These are phyloP conservation scores for Neurospora crassa DNA, from an alignment of 2,329 filamentous ascomycete genomes.

Conservation along the genomic window DNA sequence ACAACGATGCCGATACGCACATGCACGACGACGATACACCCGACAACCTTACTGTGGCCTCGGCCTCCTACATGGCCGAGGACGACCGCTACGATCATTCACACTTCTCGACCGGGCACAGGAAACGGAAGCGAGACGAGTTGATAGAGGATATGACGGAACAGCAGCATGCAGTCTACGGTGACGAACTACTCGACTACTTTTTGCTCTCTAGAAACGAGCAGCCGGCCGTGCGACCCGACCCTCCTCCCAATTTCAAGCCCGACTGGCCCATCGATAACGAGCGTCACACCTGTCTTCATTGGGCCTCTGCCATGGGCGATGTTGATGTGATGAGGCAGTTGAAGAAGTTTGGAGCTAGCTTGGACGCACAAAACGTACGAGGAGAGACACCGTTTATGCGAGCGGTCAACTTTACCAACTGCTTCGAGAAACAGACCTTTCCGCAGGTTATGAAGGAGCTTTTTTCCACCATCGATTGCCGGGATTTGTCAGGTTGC, in stretches of 20 bases:
- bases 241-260: constrained; percentile 78
- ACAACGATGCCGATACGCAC: constrained; percentile 51
- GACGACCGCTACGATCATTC: constrained; percentile 67
- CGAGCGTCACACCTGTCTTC: constrained; percentile 83
- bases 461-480: constrained; percentile 71
- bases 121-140: constrained; percentile 71
- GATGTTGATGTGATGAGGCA: constrained; percentile 87
- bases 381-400: constrained; percentile 86
- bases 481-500: constrained; percentile 68
- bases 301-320: constrained; percentile 97
- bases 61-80: constrained; percentile 76
- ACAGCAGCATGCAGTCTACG: constrained; percentile 82
- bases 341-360: constrained; percentile 71
- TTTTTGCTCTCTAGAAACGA: constrained; percentile 82
- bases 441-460: constrained; percentile 80
- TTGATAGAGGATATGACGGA: constrained; percentile 55
- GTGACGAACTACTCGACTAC: constrained; percentile 89
- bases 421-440: constrained; percentile 88
- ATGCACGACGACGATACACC: constrained; percentile 72
- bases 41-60: constrained; percentile 73
- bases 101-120: constrained; percentile 48
- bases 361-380: constrained; percentile 59
- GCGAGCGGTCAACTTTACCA: constrained; percentile 90
- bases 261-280: constrained; percentile 90
- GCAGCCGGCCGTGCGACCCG: constrained; percentile 60